Evolutionary conservation across 345 rosid genomes (phyloP).

Genomic region (Linum tenue): DNA sequence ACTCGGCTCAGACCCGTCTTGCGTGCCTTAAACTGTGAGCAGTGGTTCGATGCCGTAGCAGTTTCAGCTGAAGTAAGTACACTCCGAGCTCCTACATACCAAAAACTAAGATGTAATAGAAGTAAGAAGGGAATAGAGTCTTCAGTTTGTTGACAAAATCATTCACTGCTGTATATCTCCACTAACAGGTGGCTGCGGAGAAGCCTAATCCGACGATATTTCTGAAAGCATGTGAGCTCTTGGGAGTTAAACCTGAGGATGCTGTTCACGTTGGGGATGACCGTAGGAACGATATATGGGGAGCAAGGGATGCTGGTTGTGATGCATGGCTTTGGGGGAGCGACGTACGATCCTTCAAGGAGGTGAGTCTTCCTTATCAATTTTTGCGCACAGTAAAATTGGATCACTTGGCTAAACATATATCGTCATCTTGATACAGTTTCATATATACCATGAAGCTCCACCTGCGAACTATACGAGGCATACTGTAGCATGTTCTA

Average conservation of each 20-base stretch:
- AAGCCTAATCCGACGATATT: conserved; percentile 96
- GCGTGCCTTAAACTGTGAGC: conserved; percentile 70
- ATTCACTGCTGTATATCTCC: conserved; percentile 11
- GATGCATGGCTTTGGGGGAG: conserved; percentile 99
- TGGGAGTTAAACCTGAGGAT: conserved; percentile 86
- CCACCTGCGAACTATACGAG: too few species aligned
- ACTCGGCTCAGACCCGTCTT: conserved; percentile 83
- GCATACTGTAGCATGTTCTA: too few species aligned
- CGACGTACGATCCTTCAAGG: conserved; percentile 77
- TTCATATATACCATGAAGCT: too few species aligned
- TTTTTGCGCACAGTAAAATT: background rate
- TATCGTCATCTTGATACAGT: too few species aligned
- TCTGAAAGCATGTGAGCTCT: conserved; percentile 78
- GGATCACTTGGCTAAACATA: too few species aligned
- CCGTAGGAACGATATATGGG: conserved; percentile 97
- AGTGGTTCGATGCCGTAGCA: conserved; percentile 98
- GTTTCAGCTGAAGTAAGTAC: conserved; percentile 86
- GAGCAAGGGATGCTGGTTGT: conserved; percentile 97
- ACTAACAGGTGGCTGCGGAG: conserved; percentile 77
- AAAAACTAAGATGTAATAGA: background rate
- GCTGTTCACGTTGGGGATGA: conserved; percentile 97
- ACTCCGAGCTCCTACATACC: background rate
- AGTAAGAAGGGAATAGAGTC: background rate
- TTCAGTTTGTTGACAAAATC: background rate
- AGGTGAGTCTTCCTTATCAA: conserved; percentile 30